Percentiles rank a stretch among this genome's conserved stretches.
Conservation (phyloP, 192 early-diverging fungal species). For the Funneliformis mosseae region DNA sequence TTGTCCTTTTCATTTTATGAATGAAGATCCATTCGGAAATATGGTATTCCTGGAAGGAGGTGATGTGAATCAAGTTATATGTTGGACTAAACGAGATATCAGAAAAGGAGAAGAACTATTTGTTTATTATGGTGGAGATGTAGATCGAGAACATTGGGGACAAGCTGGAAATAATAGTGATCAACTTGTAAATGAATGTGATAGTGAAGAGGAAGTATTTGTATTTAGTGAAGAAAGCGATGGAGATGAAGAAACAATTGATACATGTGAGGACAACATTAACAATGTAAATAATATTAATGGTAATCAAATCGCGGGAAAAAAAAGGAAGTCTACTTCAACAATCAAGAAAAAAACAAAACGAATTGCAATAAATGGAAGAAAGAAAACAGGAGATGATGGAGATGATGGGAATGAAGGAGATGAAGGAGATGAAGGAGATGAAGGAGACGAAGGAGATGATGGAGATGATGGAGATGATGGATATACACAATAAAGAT, state of each 20-base stretch:
- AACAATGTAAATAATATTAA: background rate
- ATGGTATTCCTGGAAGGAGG: conserved; percentile 79
- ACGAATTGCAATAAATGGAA: background rate
- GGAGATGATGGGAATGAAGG: background rate
- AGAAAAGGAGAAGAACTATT: conserved; percentile 80
- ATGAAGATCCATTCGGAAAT: conserved; percentile 61
- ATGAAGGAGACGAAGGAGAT: background rate
- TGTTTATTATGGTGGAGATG: conserved; percentile 84
- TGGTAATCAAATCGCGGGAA: background rate
- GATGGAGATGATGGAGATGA: background rate
- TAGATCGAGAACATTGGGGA: conserved; percentile 76
- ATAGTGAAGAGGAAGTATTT: conserved; percentile 11
- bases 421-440: background rate
- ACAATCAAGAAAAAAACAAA: background rate
- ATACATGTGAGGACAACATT: background rate
- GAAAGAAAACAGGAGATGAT: background rate
- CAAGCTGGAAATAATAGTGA: background rate
- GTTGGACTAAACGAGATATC: conserved; percentile 71
- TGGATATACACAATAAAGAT: background rate
- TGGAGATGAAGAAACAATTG: background rate
- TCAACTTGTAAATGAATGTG: background rate
- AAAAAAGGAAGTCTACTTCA: background rate
- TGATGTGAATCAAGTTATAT: conserved; percentile 87
- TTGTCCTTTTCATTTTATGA: conserved; percentile 95
- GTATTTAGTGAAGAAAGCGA: conserved; percentile 11